Evolutionary conservation across 2,329 filamentous ascomycete species (phyloP).

Genomic region (Ploettnerulaceae sp.): DNA sequence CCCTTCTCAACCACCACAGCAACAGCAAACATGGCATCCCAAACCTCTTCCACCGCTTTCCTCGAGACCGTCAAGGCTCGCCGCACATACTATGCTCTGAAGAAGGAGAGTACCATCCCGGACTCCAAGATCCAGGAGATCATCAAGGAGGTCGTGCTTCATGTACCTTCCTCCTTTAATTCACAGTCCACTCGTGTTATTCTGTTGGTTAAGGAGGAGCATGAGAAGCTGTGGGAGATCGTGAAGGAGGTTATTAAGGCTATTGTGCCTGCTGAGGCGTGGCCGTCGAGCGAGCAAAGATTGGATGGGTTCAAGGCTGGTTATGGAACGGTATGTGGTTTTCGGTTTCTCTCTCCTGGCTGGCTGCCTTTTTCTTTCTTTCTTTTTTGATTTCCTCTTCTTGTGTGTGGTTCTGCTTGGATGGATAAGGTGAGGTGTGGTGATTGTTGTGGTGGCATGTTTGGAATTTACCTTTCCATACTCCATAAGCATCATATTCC

Average conservation of each 20-base stretch:
- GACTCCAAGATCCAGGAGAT: conserved; percentile 59
- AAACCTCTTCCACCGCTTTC: conserved; percentile 43
- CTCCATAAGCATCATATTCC: not conserved
- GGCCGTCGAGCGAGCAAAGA: conserved; percentile 19
- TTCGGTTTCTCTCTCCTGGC: too few relatives aligned
- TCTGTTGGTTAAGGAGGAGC: conserved; percentile 74
- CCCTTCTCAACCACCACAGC: not conserved
- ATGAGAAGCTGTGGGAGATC: conserved; percentile 84
- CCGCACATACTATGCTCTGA: conserved; percentile 64
- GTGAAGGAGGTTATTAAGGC: conserved; percentile 58
- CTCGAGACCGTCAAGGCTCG: conserved; percentile 59
- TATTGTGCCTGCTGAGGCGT: conserved; percentile 54
- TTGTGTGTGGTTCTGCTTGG: not conserved
- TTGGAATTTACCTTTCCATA: not conserved
- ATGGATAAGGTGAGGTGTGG: not conserved
- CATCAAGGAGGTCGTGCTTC: conserved; percentile 56
- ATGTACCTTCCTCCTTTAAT: conserved; percentile 83
- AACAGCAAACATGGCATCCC: not conserved
- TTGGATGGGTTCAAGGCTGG: conserved; percentile 58
- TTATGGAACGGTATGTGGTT: conserved; percentile 66
- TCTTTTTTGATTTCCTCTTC: not conserved
- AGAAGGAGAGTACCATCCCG: conserved; percentile 56
- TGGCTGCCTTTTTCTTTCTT: too few relatives aligned
- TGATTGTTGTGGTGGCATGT: not conserved
- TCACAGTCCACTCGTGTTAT: conserved; percentile 75